phyloP scores from a whole-genome alignment of 2,329 filamentous ascomycete genomes.

The Microsporum canis region DNA sequence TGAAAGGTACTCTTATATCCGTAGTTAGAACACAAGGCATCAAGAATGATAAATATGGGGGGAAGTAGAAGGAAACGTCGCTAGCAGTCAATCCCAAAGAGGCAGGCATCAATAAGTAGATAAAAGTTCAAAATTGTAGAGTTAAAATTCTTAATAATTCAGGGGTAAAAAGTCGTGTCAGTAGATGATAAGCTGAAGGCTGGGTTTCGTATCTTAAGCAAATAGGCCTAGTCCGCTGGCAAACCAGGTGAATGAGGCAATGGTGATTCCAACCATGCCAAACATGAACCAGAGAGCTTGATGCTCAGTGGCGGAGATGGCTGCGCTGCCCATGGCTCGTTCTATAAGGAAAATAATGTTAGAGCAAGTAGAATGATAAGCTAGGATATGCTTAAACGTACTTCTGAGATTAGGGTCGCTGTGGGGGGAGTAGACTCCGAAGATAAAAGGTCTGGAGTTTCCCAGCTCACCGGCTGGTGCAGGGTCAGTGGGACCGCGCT shows the following conservation, averaged over 20 bases:
- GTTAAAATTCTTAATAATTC: neutral
- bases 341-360: neutral
- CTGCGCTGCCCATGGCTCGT: constrained; percentile 22
- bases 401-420: constrained; percentile 40
- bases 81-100: neutral
- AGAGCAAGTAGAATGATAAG: neutral
- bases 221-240: constrained; percentile 30
- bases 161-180: neutral
- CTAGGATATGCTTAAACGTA: constrained; percentile 19
- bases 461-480: constrained; percentile 46
- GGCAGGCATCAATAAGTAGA: neutral
- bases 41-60: neutral
- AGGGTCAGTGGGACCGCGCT: constrained; percentile 41
- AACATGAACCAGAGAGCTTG: constrained; percentile 46
- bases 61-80: neutral
- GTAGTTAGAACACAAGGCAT: neutral
- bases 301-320: constrained; percentile 42
- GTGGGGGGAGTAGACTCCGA: constrained; percentile 53
- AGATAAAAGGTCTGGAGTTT: constrained; percentile 42
- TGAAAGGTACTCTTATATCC: neutral
- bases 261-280: constrained; percentile 45
- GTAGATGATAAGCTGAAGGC: neutral
- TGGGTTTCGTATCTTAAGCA: neutral
- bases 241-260: constrained; percentile 48
- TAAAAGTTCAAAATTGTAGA: neutral